These are phyloP conservation scores for Trypanosoma congolense DNA, from an alignment of 208 protist species.

Conservation along the genomic window DNA sequence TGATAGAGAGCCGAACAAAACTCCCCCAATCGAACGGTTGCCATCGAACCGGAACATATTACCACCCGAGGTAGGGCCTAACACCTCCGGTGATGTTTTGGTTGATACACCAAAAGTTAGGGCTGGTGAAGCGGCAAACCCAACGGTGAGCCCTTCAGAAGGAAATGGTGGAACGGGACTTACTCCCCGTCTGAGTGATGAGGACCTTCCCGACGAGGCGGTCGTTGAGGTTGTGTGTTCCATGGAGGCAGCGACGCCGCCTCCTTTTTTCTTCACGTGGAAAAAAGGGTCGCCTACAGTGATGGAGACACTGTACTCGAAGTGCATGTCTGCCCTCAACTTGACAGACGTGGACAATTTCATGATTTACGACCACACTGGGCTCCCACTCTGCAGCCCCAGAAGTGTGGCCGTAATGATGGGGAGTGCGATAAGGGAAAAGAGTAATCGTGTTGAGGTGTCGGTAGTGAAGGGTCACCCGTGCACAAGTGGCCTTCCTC, in stretches of 20 bases:
- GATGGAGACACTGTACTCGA: conserved; percentile 2
- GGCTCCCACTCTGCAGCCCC: conserved; percentile 8
- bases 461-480: conserved; percentile 10
- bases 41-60: too few relatives aligned
- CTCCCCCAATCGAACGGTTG: too few relatives aligned
- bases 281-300: background rate
- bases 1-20: too few relatives aligned
- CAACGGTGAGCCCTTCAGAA: too few relatives aligned
- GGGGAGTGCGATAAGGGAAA: conserved; percentile 3
- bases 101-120: too few relatives aligned
- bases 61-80: too few relatives aligned
- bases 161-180: too few relatives aligned
- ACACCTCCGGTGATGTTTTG: too few relatives aligned
- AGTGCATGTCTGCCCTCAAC: conserved; percentile 7
- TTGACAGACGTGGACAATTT: conserved; percentile 5
- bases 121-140: too few relatives aligned
- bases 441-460: conserved; percentile 7
- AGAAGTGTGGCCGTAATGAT: conserved; percentile 5
- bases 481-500: conserved; percentile 9
- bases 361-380: conserved; percentile 13
- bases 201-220: conserved; percentile 9
- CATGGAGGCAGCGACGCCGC: background rate
- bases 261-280: conserved; percentile 19
- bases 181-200: too few relatives aligned
- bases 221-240: conserved; percentile 20